Evolutionary conservation across 331 rosid genomes (phyloP).

Genomic region (Prunus yedoensis): DNA sequence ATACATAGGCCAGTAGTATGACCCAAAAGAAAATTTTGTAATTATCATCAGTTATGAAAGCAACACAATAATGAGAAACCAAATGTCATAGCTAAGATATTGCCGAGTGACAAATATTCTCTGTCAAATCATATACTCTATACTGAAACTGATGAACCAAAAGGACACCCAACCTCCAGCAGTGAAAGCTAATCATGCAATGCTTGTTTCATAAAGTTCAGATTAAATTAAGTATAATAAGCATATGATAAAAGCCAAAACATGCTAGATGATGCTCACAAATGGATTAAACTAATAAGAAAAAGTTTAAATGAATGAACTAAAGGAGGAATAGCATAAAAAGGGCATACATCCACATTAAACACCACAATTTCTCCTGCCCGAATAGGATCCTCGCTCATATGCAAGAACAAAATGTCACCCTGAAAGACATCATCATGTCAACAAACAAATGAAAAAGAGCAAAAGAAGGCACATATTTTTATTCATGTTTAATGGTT

Average conservation of each 20-base stretch:
- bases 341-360: slow-evolving; percentile 48
- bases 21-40: neutral
- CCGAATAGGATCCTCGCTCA: slow-evolving; percentile 80
- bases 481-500: neutral
- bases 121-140: neutral
- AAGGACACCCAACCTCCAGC: neutral
- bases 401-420: slow-evolving; percentile 78
- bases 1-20: neutral
- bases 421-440: slow-evolving; percentile 40
- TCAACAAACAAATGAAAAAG: neutral
- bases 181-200: neutral
- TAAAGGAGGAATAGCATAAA: slow-evolving; percentile 2
- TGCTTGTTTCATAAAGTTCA: neutral
- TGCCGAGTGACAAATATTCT: neutral
- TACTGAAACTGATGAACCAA: neutral
- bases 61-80: neutral
- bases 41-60: neutral
- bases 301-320: neutral
- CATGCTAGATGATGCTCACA: neutral
- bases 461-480: neutral
- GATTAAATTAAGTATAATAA: neutral
- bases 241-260: neutral
- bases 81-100: neutral
- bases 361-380: slow-evolving; percentile 89
- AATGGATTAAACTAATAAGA: neutral